Conservation (phyloP, 768 basidiomycete genomes). For the Phaeotremella skinneri region DNA sequence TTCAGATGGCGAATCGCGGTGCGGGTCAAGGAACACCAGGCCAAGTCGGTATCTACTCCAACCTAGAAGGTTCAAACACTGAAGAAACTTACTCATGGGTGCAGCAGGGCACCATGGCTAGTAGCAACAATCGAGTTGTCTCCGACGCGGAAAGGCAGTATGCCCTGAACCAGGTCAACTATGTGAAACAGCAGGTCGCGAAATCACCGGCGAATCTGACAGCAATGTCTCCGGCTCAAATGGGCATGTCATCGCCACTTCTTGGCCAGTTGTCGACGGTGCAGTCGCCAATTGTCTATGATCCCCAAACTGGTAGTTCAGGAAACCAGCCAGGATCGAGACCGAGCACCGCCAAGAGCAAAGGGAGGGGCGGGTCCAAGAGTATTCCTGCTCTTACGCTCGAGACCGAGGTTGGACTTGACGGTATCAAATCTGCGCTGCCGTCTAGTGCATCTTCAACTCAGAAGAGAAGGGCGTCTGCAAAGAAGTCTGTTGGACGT, state of each 20-base stretch:
- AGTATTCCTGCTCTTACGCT: constrained; percentile 8
- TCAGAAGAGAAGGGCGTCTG: constrained; percentile 16
- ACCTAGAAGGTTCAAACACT: not conserved
- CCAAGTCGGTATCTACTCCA: constrained; percentile 2
- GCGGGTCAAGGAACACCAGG: not conserved
- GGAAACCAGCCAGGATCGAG: constrained; percentile 1
- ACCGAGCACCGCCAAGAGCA: constrained; percentile 7
- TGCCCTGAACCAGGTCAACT: constrained; percentile 22
- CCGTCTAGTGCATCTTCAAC: constrained; percentile 12
- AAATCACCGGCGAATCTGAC: constrained; percentile 22
- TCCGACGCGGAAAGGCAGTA: constrained; percentile 27
- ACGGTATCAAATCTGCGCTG: constrained; percentile 10
- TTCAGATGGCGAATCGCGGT: not conserved
- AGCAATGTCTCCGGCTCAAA: constrained; percentile 11
- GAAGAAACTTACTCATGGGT: not conserved
- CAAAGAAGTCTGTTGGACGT: constrained; percentile 13
- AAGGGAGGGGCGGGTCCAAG: constrained; percentile 8
- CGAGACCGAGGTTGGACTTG: constrained; percentile 14
- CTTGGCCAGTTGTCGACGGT: constrained; percentile 1
- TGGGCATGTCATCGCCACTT: constrained; percentile 2
- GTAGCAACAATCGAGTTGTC: constrained; percentile 1
- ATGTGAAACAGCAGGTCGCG: constrained; percentile 13
- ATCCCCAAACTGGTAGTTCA: constrained; percentile 8
- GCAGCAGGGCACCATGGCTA: not conserved
- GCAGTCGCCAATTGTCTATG: constrained; percentile 15